Base-by-base conservation (phyloP, 176 grass and related monocot genomes). In the Carex scoparia region DNA sequence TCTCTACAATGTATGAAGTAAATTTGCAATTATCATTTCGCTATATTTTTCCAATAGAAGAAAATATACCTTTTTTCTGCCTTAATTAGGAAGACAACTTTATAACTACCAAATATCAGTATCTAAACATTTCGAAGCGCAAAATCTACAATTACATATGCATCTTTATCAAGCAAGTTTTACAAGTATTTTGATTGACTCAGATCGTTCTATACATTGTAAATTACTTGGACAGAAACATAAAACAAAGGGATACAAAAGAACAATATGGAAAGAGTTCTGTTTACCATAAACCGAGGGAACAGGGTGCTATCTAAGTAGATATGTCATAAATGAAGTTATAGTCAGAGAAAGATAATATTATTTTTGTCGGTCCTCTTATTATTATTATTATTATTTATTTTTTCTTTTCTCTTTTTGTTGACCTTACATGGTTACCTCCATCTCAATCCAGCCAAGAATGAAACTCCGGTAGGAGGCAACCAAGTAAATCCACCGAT, bases 401-500 rank as follows among this genome's bases (percentile, higher is more conserved):
- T 42, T 32, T 79, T 23, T 15, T 54, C 33, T 40, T 40, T 5
- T 40, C 38, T 48, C 32, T 14, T 57, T 56, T 16, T 27, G 7
- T 10, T 6, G 51, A 38, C 8, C 19, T 42, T 65, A 12, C 8
- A 10, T 68, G 62, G n/a, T 67, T 69, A 83, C 14, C 69, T 69
- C 14, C 31, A 42, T 11, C 80, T 82, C 65, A 93, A 82, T 10
- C 92, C 92, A 37, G 87, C 87, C 32, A 88, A 61, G 83, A 91
- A 94, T 27, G 87, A 84, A 2, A 91, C 87, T 10, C 89, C 87
- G 33, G 92, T 94, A 14, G 87, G 63, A 32, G 92, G 89, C 80
- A 94, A 58, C 89, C 89, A 91, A 7, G 87, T 67, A 73, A 80
- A 72, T 11, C 92, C 92, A 55, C 30, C 79, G 54, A 91, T 94